Base-by-base conservation (phyloP, 257 asterid genomes). In the Knoxia roxburghii region DNA sequence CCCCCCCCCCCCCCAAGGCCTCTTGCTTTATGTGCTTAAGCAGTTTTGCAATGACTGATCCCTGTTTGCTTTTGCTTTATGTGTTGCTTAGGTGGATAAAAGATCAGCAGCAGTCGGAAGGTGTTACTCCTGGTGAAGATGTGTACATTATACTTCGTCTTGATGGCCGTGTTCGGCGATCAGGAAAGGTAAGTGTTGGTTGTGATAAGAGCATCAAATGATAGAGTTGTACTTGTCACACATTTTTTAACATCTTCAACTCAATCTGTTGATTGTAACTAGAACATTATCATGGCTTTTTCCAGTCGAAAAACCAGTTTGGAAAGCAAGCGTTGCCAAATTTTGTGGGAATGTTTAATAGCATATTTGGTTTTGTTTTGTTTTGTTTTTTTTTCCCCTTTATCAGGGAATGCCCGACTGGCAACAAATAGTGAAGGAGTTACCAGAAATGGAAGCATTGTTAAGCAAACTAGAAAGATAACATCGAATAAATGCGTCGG, bases 351-450 rank as follows among this genome's bases (percentile, higher is more conserved):
- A 63, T 63, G 35, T 15, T 10, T 41, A n/a, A n/a, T 41, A 43
- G 67, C 45, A 37, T 0, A 40, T n/a, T n/a, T n/a, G n/a, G n/a
- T 37, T 37, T 37, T 37, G 9, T 37, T 3, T 4, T 37, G 4
- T 37, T 37, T 9, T 37, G 4, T 37, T 37, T 48, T 20, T 64
- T 26, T 32, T 64, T 48, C 12, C 2, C 30, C 18, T 14, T 30
- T 35, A 20, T 50, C 90, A 93, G 99, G 97, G 96, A 7, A 88
- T 93, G 95, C 99, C 99, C 5, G 99, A 90, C 61, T 93, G 99
- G 99, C 77, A 82, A 75, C 95, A 90, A 71, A 85, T 88, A 30
- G 84, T 74, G 67, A 86, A 88, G 84, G 99, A 93, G 66, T 70
- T 93, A 74, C 99, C 99, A 30, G 84, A 88, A 70, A 77, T 86